Percentiles rank a stretch among this genome's conserved stretches.
phyloP scores from a whole-genome alignment of 2,329 filamentous ascomycete species.

The Colletotrichum eleusines region DNA sequence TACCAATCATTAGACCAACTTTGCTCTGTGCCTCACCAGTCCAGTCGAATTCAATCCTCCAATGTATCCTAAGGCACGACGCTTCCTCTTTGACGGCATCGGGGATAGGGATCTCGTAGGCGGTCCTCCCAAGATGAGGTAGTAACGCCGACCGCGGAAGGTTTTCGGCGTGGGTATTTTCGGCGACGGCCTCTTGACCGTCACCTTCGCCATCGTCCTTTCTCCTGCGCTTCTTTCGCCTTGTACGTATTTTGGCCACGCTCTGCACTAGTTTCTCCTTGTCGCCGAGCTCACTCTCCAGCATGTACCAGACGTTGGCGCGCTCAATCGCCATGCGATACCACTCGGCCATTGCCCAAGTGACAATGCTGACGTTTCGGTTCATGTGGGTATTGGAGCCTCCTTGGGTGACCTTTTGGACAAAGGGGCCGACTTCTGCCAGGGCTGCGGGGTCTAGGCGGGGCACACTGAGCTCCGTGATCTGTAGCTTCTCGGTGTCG shows the following conservation, averaged over 20 bases:
- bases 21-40: constrained; percentile 76
- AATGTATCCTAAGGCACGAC: constrained; percentile 66
- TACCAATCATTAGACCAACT: constrained; percentile 65
- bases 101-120: constrained; percentile 59
- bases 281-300: constrained; percentile 62
- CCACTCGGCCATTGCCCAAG: constrained; percentile 79
- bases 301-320: constrained; percentile 71
- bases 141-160: constrained; percentile 60
- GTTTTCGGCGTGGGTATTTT: constrained; percentile 6
- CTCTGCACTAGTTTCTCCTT: constrained; percentile 49
- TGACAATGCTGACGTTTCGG: constrained; percentile 69
- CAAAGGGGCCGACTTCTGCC: constrained; percentile 67
- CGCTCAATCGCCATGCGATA: constrained; percentile 70
- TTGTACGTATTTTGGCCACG: constrained; percentile 49
- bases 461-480: constrained; percentile 66
- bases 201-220: constrained; percentile 42
- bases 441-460: constrained; percentile 69
- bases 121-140: constrained; percentile 65
- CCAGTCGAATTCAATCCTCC: constrained; percentile 78
- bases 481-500: constrained; percentile 62
- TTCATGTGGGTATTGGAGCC: constrained; percentile 59
- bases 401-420: constrained; percentile 57
- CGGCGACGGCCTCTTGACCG: constrained; percentile 39
- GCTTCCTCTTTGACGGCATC: constrained; percentile 49
- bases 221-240: constrained; percentile 43